phyloP scores from a whole-genome alignment of 768 basidiomycete species.

The Auriculariales sp. region DNA sequence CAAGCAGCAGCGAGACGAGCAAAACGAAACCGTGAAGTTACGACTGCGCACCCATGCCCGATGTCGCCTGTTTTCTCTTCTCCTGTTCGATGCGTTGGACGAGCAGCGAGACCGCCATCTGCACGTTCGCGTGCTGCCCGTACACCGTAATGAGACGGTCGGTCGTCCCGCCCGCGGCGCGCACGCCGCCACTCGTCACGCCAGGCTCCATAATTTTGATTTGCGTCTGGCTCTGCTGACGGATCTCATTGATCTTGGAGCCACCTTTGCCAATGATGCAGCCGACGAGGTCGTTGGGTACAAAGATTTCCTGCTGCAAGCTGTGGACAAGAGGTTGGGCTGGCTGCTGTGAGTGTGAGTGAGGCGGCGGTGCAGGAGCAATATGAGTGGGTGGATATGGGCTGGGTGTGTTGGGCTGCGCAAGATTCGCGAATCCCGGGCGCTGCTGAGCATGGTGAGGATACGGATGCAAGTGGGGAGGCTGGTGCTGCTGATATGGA shows the following conservation, averaged over 20 bases:
- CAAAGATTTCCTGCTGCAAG: slow-evolving; percentile 93
- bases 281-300: slow-evolving; percentile 93
- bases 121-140: slow-evolving; percentile 87
- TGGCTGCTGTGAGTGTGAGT: slow-evolving; percentile 28
- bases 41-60: too few species aligned
- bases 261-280: slow-evolving; percentile 98
- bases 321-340: slow-evolving; percentile 32
- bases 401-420: slow-evolving; percentile 26
- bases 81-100: too few species aligned
- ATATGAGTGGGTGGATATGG: neutral
- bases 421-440: too few species aligned
- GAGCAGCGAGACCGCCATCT: slow-evolving; percentile 87
- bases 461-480: slow-evolving; percentile 17
- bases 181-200: slow-evolving; percentile 50
- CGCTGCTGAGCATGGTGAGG: slow-evolving; percentile 9
- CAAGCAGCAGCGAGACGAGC: neutral
- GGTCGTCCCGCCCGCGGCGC: slow-evolving; percentile 50
- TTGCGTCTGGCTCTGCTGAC: slow-evolving; percentile 86
- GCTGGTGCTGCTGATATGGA: slow-evolving; percentile 18
- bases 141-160: slow-evolving; percentile 94
- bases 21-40: neutral
- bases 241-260: slow-evolving; percentile 96
- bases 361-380: slow-evolving; percentile 2
- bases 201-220: slow-evolving; percentile 99
- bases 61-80: too few species aligned